Evolutionary conservation across 1,139 yeast species (phyloP).

Genomic region (Geotrichum klebahnii): DNA sequence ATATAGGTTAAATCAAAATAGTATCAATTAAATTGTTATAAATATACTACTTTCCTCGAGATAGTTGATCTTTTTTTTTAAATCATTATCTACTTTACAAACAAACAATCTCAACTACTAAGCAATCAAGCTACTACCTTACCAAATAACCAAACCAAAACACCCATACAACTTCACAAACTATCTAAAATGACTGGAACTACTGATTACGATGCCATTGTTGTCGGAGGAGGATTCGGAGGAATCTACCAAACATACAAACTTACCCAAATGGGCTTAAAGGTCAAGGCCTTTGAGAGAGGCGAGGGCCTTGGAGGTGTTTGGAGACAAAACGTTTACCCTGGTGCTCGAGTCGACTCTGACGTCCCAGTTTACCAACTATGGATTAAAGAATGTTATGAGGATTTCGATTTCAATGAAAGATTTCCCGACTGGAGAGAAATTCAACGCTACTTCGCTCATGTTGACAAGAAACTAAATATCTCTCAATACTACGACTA

Average conservation of each 20-base stretch:
- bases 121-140: too few relatives aligned
- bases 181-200: conserved; percentile 17
- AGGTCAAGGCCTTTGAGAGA: conserved; percentile 43
- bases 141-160: background rate
- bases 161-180: background rate
- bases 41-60: background rate
- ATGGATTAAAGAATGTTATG: conserved; percentile 44
- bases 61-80: background rate
- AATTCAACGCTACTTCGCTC: conserved; percentile 46
- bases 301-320: conserved; percentile 50
- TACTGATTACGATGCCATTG: conserved; percentile 35
- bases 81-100: background rate
- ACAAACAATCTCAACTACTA: background rate
- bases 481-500: conserved; percentile 39
- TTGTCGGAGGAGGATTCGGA: conserved; percentile 50
- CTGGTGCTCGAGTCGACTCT: conserved; percentile 49
- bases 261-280: conserved; percentile 40
- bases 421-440: conserved; percentile 47
- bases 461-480: conserved; percentile 42
- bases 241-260: conserved; percentile 43
- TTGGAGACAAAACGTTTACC: conserved; percentile 53
- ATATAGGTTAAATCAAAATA: too few relatives aligned
- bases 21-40: background rate
- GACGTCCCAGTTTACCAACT: conserved; percentile 53
- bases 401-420: conserved; percentile 45